Evolutionary conservation across 208 protist genomes (phyloP).

Genomic region (Balamuthia mandrillaris): DNA sequence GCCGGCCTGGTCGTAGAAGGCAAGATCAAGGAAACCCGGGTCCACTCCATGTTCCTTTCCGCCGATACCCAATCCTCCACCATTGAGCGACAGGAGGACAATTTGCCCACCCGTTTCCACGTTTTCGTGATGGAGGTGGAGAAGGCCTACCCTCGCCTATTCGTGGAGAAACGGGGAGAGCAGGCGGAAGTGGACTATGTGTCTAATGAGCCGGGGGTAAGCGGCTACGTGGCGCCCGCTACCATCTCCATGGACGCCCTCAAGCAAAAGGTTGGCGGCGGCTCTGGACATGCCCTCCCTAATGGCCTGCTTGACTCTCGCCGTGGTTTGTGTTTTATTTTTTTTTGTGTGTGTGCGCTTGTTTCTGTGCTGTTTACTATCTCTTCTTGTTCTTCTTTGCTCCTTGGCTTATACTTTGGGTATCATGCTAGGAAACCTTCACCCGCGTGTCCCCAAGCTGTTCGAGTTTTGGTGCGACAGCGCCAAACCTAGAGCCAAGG

Average conservation of each 20-base stretch:
- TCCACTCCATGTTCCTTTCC: neutral
- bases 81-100: conserved; percentile 22
- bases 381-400: no score
- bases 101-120: neutral
- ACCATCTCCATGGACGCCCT: neutral
- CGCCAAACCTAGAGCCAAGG: neutral
- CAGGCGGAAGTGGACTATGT: no score
- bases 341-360: no score
- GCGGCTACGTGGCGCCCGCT: neutral
- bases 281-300: neutral
- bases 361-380: no score
- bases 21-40: neutral
- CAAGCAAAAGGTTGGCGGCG: neutral
- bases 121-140: neutral
- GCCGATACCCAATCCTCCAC: no score
- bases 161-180: neutral
- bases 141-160: neutral
- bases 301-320: neutral
- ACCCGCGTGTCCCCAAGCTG: no score
- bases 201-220: neutral
- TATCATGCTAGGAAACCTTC: no score
- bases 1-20: neutral
- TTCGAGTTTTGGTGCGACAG: conserved; percentile 2
- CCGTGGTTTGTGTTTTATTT: no score
- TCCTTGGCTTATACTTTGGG: no score